Base-by-base conservation (phyloP, 2,329 filamentous ascomycete species). In the Pseudopyrenochaeta lycopersici region DNA sequence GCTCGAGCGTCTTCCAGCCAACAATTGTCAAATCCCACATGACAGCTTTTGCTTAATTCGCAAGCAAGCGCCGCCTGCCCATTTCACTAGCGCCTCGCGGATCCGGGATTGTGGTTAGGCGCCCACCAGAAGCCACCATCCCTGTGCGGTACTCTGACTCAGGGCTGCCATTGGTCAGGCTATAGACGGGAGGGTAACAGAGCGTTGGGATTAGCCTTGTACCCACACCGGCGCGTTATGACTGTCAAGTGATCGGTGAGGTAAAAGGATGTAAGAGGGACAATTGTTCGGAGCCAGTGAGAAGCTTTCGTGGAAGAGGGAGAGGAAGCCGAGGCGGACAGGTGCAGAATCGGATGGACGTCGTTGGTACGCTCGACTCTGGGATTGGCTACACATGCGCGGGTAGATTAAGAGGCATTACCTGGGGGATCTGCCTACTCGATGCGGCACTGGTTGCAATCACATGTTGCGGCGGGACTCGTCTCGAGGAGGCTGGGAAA, bases 181-280 rank as follows among this genome's bases (percentile, higher is more conserved):
- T 31, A 41, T 42, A 29, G 46, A 60, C 61, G 67, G 67, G 62
- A 64, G 63, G 64, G 62, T 62, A 63, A 64, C 63, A 49, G 52
- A 58, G 46, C 47, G 52, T 63, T 63, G 62, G 59, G 57, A 53
- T 43, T 47, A 38, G 42, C 31, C 38, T 47, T 42, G 17, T 23
- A 7, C 15, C 31, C 36, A 35, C 43, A 46, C 42, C 30, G 40
- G 15, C 15, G 18, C 40, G 43, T 30, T 15, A 27, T 18, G 29
- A 10, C 14, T 9, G 29, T 18, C 33, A 43, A 20, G 39, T 41
- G n/a, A 27, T 27, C 6, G 38, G 44, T 15, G 33, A 32, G 31
- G 31, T 15, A 11, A 33, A 17, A 17, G 11, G 33, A n/a, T n/a
- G 33, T 7, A 36, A 7, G 33, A 7, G 33, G 33, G 33, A 36